These are phyloP conservation scores for Chaetothyriales sp. DNA, from an alignment of 2,329 filamentous ascomycete genomes.

Conservation along the genomic window DNA sequence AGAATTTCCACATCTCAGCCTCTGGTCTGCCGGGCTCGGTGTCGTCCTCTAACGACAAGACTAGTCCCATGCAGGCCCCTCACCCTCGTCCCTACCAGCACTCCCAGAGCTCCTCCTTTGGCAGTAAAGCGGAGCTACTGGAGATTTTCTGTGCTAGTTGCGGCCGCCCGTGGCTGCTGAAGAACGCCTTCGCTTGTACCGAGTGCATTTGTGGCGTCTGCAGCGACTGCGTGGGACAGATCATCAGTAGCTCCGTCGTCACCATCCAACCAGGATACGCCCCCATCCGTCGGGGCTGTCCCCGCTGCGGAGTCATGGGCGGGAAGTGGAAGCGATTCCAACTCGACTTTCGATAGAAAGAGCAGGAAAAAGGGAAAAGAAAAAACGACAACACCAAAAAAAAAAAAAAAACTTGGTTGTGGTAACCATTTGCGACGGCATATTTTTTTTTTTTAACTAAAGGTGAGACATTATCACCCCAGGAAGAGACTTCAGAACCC, in stretches of 20 bases:
- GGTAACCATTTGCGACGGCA: background rate
- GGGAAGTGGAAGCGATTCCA: constrained; percentile 36
- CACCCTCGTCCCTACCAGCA: constrained; percentile 20
- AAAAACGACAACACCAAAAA: no score
- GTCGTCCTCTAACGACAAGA: constrained; percentile 42
- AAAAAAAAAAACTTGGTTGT: background rate
- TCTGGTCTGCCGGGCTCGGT: constrained; percentile 55
- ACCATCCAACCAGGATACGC: constrained; percentile 18
- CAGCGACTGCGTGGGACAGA: constrained; percentile 55
- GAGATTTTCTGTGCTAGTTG: constrained; percentile 91
- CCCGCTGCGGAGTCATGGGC: constrained; percentile 29
- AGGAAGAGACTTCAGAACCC: background rate
- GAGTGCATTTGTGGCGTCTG: constrained; percentile 94
- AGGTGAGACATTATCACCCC: background rate
- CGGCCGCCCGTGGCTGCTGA: constrained; percentile 57
- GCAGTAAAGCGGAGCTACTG: constrained; percentile 37
- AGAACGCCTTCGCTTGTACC: constrained; percentile 82
- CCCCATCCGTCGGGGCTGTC: constrained; percentile 28
- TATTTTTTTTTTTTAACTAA: background rate
- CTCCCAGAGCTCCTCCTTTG: constrained; percentile 43
- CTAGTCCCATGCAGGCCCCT: constrained; percentile 34
- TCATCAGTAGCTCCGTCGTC: constrained; percentile 28
- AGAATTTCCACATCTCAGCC: constrained; percentile 55
- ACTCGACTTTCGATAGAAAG: constrained; percentile 30
- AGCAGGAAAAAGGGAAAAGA: background rate